Evolutionary conservation across 768 basidiomycete genomes (phyloP).

Genomic region (Tulasnella sp.): DNA sequence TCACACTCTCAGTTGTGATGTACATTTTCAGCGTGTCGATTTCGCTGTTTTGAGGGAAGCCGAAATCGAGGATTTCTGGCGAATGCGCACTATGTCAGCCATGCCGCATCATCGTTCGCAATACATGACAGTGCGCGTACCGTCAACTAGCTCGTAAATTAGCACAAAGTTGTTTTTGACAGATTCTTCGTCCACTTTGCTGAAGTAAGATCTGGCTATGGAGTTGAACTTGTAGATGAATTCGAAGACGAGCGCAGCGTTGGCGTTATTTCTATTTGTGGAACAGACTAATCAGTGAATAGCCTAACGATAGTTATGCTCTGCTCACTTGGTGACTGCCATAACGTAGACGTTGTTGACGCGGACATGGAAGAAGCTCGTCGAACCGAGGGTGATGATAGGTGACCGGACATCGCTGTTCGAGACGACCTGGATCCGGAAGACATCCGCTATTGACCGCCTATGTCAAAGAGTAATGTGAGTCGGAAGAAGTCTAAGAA

Average conservation of each 20-base stretch:
- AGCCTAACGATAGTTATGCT: neutral
- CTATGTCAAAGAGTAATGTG: constrained; percentile 30
- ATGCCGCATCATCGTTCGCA: too few relatives aligned
- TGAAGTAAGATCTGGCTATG: constrained; percentile 93
- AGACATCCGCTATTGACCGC: constrained; percentile 94
- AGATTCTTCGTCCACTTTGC: constrained; percentile 94
- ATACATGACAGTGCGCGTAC: too few relatives aligned
- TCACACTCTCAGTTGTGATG: constrained; percentile 95
- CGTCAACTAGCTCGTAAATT: constrained; percentile 96
- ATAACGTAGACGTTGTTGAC: constrained; percentile 93
- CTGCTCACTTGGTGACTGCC: constrained; percentile 81
- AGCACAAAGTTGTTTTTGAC: constrained; percentile 99
- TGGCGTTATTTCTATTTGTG: constrained; percentile 71
- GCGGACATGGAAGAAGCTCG: constrained; percentile 97
- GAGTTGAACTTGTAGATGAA: constrained; percentile 94
- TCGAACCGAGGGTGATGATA: constrained; percentile 94
- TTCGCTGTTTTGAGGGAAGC: constrained; percentile 98
- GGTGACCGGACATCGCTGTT: constrained; percentile 95
- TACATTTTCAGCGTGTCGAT: constrained; percentile 95
- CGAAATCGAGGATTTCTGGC: constrained; percentile 94
- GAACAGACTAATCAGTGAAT: neutral
- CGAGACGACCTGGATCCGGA: constrained; percentile 97
- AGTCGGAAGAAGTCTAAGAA: neutral
- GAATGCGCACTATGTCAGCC: neutral
- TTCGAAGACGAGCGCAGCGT: constrained; percentile 96